Base-by-base conservation (phyloP, 805 yeast genomes). In the Zygotorulaspora chibaensis region DNA sequence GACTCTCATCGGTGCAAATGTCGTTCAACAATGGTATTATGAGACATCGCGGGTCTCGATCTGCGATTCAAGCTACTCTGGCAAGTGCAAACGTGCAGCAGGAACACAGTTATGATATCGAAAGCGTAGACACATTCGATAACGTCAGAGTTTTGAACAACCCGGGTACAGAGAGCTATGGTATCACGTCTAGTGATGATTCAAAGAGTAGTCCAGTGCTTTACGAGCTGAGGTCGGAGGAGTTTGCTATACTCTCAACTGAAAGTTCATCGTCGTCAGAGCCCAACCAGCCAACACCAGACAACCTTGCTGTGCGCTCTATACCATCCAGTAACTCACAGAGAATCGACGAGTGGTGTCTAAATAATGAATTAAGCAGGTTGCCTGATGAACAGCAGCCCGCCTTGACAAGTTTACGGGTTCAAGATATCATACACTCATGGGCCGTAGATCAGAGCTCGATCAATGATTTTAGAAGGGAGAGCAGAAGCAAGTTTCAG, bases 371-470 rank as follows among this genome's bases (percentile, higher is more conserved):
- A 17, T 26, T 42, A 15, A 17, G 30, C 23, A 30, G 35, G 28
- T 28, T 45, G 11, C 17, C 42, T 16, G 38, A 38, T 26, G 45
- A 38, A 6, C 27, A 37, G n/a, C 23, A 35, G 23, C 48, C 40
- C 3, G 38, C 42, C 1, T 40, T 45, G 15, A 29, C 48, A 8
- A 35, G 47, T 13, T 30, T 40, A 6, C 44, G 46, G 20, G 43
- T 55, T 3, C 52, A 48, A 29, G 66, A 64, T 8, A 40, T 62
- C 2, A 43, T 64, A n/a, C 59, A 59, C 2, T 63, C 68, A 1
- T 65, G 69, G 69, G 69, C 68, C 17, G 62, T 62, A 42, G 68
- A 62, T 33, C 38, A 53, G 16, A 26, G 46, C 7, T 50, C 51
- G 6, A 26, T 41, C 9, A 44, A 33, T 9, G 28, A 28, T 11